These are phyloP conservation scores for Lathyrus aphaca DNA, from an alignment of 306 rosid genomes.

Conservation along the genomic window DNA sequence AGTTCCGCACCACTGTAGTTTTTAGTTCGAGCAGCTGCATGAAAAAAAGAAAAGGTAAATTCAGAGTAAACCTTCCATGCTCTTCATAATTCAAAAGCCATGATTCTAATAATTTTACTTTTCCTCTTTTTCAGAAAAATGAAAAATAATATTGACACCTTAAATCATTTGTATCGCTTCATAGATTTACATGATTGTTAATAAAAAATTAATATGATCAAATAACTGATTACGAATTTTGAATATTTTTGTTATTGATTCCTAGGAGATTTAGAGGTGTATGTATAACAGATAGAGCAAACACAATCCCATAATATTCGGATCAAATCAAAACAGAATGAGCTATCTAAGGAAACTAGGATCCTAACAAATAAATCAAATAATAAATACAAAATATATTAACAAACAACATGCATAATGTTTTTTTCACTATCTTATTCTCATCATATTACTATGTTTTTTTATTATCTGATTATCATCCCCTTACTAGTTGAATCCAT, in stretches of 20 bases:
- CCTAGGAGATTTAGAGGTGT: background rate
- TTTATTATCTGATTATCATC: background rate
- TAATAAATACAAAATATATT: background rate
- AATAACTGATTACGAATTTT: slow-evolving; percentile 9
- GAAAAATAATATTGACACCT: slow-evolving; percentile 13
- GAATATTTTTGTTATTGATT: background rate
- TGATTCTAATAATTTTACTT: slow-evolving; percentile 19
- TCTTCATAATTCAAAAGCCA: slow-evolving; percentile 26
- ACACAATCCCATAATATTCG: background rate
- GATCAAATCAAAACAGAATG: background rate
- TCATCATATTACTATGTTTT: slow-evolving; percentile 20
- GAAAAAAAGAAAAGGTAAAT: slow-evolving; percentile 25
- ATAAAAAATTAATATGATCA: slow-evolving; percentile 9
- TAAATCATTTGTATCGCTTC: slow-evolving; percentile 19
- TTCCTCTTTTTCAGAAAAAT: slow-evolving; percentile 11
- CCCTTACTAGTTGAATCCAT: slow-evolving; percentile 28
- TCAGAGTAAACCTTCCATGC: slow-evolving; percentile 29
- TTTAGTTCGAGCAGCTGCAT: slow-evolving; percentile 94
- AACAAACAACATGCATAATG: background rate
- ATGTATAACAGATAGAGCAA: background rate
- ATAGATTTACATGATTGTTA: slow-evolving; percentile 24
- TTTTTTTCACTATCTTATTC: slow-evolving; percentile 9
- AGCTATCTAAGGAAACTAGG: background rate
- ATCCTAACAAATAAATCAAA: background rate
- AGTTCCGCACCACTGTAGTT: slow-evolving; percentile 99